phyloP scores from a whole-genome alignment of 1,284 basidiomycete genomes.

The Amylostereum areolatum region DNA sequence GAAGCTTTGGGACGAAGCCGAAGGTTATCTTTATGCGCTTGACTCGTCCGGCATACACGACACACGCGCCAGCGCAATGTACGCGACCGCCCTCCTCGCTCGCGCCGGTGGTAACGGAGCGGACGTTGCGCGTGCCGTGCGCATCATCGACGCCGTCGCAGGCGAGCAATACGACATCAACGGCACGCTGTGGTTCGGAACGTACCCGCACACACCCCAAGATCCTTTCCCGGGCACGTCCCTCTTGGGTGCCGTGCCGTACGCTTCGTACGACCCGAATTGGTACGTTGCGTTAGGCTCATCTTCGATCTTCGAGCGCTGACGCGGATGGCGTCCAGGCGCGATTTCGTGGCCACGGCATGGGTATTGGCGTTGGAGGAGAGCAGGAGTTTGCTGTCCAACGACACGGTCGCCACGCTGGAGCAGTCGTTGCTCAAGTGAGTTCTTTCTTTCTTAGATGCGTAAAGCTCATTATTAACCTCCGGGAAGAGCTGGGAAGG shows the following conservation, averaged over 20 bases:
- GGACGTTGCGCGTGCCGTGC: conserved; percentile 3
- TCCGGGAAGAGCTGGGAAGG: background rate
- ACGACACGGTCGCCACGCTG: background rate
- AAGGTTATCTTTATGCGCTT: background rate
- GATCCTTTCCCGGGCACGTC: background rate
- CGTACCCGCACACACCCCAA: conserved; percentile 6
- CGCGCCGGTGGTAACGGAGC: background rate
- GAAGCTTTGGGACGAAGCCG: background rate
- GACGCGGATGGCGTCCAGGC: conserved; percentile 1
- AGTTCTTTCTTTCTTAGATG: background rate
- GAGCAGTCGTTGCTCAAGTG: background rate
- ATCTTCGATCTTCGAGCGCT: background rate
- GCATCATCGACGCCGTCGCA: conserved; percentile 1
- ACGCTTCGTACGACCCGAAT: conserved; percentile 5
- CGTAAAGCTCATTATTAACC: background rate
- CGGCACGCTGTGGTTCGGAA: conserved; percentile 4
- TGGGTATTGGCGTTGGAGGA: conserved; percentile 2
- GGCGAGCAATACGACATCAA: background rate
- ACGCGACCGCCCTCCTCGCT: conserved; percentile 2
- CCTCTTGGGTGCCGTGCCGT: background rate
- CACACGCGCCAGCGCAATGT: conserved; percentile 5
- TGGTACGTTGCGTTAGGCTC: background rate
- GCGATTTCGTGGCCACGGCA: conserved; percentile 6
- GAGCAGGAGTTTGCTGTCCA: conserved; percentile 1
- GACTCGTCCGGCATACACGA: conserved; percentile 2